Evolutionary conservation across 2,329 filamentous ascomycete genomes (phyloP).

Genomic region (Exophiala sp.): DNA sequence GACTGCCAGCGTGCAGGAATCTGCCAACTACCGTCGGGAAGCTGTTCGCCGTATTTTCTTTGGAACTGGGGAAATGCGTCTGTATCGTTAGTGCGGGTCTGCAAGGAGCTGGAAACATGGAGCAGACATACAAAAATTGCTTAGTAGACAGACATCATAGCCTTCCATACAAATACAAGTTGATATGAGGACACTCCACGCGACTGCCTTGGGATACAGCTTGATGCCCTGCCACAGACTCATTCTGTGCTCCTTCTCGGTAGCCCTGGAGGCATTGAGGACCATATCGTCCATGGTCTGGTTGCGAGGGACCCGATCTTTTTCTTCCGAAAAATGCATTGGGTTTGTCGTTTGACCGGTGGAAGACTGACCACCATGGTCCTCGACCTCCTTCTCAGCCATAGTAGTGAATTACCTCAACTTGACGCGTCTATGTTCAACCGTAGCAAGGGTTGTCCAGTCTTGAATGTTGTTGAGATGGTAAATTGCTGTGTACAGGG

Average conservation of each 20-base stretch:
- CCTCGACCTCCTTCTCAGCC: constrained; percentile 18
- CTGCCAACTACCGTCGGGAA: constrained; percentile 29
- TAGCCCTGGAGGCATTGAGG: constrained; percentile 41
- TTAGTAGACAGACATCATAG: constrained; percentile 61
- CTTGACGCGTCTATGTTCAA: not conserved
- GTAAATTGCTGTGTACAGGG: not conserved
- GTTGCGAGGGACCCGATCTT: constrained; percentile 11
- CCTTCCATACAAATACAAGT: constrained; percentile 84
- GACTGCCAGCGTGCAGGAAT: constrained; percentile 35
- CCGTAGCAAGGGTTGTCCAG: not conserved
- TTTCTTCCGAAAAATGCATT: constrained; percentile 9
- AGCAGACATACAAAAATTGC: constrained; percentile 23
- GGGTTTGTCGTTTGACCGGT: constrained; percentile 5
- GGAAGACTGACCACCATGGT: constrained; percentile 10
- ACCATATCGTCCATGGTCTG: constrained; percentile 32
- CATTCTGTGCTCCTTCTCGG: constrained; percentile 59
- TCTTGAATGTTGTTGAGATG: not conserved
- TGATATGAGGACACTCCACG: constrained; percentile 81
- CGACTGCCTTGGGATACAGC: constrained; percentile 82
- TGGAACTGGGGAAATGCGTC: constrained; percentile 36
- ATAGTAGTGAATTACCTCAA: constrained; percentile 2
- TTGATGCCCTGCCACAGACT: constrained; percentile 70
- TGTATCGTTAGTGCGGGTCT: not conserved
- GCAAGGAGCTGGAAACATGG: not conserved
- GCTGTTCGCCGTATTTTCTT: constrained; percentile 31